Evolutionary conservation across 306 rosid genomes (phyloP).

Genomic region (Cicer bijugum): DNA sequence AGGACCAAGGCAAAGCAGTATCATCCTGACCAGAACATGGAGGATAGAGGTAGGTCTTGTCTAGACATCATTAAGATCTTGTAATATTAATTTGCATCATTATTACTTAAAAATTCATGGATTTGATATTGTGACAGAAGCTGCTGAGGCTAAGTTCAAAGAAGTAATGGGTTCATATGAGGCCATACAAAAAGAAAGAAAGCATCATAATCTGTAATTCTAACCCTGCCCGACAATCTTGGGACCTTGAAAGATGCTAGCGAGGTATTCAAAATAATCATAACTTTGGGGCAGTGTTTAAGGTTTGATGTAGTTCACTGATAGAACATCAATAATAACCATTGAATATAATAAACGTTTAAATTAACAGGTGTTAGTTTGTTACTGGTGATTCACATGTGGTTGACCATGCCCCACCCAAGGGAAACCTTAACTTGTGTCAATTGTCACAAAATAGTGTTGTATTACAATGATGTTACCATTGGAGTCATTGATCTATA

Average conservation of each 20-base stretch:
- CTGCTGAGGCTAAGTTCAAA: conserved; percentile 91
- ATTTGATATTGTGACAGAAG: conserved; percentile 62
- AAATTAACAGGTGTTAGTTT: no score
- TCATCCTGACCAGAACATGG: conserved; percentile 96
- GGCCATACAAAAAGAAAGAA: conserved; percentile 82
- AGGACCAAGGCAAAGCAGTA: conserved; percentile 78
- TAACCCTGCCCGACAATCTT: conserved; percentile 6
- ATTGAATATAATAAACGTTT: not conserved
- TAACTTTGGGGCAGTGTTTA: not conserved
- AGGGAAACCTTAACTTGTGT: conserved; percentile 7
- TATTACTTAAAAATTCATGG: conserved; percentile 26
- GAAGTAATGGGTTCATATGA: conserved; percentile 89
- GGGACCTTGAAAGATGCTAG: conserved; percentile 33
- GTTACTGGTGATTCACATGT: no score
- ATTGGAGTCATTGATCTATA: not conserved
- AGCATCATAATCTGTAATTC: conserved; percentile 49
- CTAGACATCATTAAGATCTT: conserved; percentile 28
- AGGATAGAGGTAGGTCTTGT: conserved; percentile 65
- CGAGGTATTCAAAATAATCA: conserved; percentile 29
- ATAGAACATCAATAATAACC: not conserved
- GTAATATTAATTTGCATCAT: conserved; percentile 24
- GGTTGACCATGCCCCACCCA: no score
- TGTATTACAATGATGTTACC: conserved; percentile 11
- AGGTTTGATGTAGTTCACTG: conserved; percentile 7
- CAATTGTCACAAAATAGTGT: conserved; percentile 20